Evolutionary conservation across 2,329 filamentous ascomycete genomes (phyloP), one percentile per base, ranked within the genome.

Genomic region (Bertia moriformis): DNA sequence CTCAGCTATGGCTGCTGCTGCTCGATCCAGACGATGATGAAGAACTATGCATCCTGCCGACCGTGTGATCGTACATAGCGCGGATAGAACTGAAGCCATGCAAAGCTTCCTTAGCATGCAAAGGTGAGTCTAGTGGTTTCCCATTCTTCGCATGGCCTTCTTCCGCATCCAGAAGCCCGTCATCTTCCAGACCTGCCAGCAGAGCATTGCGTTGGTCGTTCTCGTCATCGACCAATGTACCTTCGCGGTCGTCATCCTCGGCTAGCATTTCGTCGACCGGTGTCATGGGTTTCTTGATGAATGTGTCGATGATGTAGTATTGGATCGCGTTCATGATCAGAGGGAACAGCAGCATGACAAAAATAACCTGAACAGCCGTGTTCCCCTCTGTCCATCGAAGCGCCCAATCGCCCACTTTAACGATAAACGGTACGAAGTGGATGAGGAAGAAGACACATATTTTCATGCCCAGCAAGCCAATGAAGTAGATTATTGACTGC

Each of bases 261-360:
- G 49, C 54, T 0, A 51, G 48, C 37, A 57, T 39, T 15, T 46
- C 47, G 41, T 55, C 54, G 43, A 59, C 52, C 42, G 54, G 51
- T 14, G 42, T 39, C 24, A 60, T 55, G 43, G 63, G 60, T 51
- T 72, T 67, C 63, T 93, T 93, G 72, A 98, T 98, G 58, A 95
- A 96, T 37, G 78, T 85, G 55, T 98, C 91, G 59, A 98, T 96
- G 51, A 98, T 94, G 64, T 94, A 98, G 60, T 98, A 98, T 60
- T 98, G 91, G 46, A 95, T 60, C 3, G 73, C 88, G 53, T 98
- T 98, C 91, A 98, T 98, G 56, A 93, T 85, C 46, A 96, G 72
- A 1, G 91, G 91, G 68, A 98, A 98, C 39, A 98, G 72, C 63
- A 98, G 86, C 88, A 98, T 96, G 56, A 95, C 89, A 53, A 98